Base-by-base conservation (phyloP, 192 early-diverging fungal species). In the Ambispora gerdemannii region DNA sequence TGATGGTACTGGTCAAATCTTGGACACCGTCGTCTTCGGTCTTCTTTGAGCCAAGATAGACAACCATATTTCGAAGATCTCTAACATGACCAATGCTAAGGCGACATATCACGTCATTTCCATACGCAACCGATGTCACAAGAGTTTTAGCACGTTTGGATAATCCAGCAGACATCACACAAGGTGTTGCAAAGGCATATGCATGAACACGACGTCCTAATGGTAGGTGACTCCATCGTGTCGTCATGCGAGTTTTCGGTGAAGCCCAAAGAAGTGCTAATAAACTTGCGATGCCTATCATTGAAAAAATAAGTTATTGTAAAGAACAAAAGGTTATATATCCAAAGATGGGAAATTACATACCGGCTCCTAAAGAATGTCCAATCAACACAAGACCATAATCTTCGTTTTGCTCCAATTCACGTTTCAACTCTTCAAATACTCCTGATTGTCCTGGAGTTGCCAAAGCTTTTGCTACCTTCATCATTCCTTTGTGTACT, bases 341-440 rank as follows among this genome's bases (percentile, higher is more conserved):
- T 50, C 20, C 8, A 32, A 28, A 31, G 13, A 50, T 43, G 13
- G n/a, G n/a, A n/a, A n/a, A n/a, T 24, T 36, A 69, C 52, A 27
- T 77, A n/a, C 78, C 82, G 1, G 82, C 82, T 10, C 82, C 82
- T n/a, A 84, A 66, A 0, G 78, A 80, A 67, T 84, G 82, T 3
- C 82, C 82, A 19, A 81, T 74, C 56, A 84, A 53, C 7, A 80
- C 65, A 22, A 84, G 36, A 11, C 77, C 79, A 52, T 82, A 82
- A 2, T 47, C 80, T 7, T 77, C 77, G 33, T 81, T 73, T 0
- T 72, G 67, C 43, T 75, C 73, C 35, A 84, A 32, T 24, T 78
- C 80, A 3, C 72, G 72, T 34, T 78, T 82, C 36, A 84, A 51
- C 27, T 73, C 79, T 50, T 76, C 77, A 35, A 77, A 77, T 10